Conservation (phyloP, 1,284 basidiomycete species). For the Heliocybe sulcata region DNA sequence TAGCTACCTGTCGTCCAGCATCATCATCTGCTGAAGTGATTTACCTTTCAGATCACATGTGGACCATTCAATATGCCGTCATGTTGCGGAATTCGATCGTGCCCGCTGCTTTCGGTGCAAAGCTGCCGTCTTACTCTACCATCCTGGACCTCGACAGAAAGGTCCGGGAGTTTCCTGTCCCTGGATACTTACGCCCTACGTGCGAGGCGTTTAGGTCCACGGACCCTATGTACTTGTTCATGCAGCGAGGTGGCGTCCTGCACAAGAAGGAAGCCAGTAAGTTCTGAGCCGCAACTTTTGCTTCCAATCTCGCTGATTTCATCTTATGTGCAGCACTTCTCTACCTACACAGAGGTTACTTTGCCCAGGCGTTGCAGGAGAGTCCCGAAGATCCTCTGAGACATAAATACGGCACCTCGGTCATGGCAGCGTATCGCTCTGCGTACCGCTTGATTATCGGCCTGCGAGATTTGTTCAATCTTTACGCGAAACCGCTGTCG, state of each 20-base stretch:
- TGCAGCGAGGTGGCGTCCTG: constrained; percentile 43
- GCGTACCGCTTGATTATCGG: constrained; percentile 55
- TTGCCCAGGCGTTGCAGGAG: constrained; percentile 57
- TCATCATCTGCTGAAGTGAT: background rate
- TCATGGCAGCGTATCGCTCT: constrained; percentile 63
- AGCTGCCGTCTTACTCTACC: constrained; percentile 35
- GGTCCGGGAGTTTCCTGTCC: constrained; percentile 41
- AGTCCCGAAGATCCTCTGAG: constrained; percentile 45
- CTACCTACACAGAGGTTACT: constrained; percentile 64
- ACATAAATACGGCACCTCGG: constrained; percentile 59
- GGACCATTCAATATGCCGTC: constrained; percentile 46
- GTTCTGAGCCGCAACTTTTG: constrained; percentile 13
- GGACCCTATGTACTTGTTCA: constrained; percentile 14
- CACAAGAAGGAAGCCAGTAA: constrained; percentile 52
- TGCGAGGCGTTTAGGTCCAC: constrained; percentile 16
- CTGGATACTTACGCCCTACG: constrained; percentile 33
- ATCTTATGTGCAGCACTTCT: constrained; percentile 38
- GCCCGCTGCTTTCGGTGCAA: constrained; percentile 45
- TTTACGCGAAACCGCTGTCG: constrained; percentile 30
- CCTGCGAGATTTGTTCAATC: constrained; percentile 31
- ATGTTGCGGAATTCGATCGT: constrained; percentile 44
- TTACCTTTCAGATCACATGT: constrained; percentile 38
- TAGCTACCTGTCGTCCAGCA: constrained; percentile 4
- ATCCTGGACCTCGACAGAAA: constrained; percentile 36
- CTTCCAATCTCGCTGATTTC: background rate